phyloP scores from a whole-genome alignment of 2,329 filamentous ascomycete genomes.

The Colletotrichum liriopes region DNA sequence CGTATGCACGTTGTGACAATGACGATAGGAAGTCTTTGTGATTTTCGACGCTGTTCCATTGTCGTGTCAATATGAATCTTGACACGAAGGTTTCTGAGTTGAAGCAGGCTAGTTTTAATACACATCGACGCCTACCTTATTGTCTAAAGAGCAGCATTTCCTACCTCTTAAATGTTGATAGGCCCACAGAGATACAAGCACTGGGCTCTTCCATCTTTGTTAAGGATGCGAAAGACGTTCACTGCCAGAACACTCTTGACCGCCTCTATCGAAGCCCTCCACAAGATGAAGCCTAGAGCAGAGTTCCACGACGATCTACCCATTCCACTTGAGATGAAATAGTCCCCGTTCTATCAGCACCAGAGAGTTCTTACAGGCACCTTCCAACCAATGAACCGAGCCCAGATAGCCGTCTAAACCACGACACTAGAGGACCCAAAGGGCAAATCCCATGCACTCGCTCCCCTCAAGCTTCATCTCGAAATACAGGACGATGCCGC shows the following conservation, averaged over 20 bases:
- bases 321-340: background rate
- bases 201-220: constrained; percentile 7
- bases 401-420: background rate
- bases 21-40: background rate
- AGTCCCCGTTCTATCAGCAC: background rate
- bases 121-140: background rate
- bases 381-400: background rate
- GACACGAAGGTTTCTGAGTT: background rate
- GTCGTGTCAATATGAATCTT: background rate
- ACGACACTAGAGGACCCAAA: background rate
- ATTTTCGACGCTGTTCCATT: background rate
- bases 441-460: background rate
- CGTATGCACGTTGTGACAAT: background rate
- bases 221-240: background rate
- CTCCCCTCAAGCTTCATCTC: background rate
- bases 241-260: background rate
- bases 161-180: background rate
- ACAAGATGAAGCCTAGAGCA: background rate
- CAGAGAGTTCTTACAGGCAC: background rate
- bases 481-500: constrained; percentile 17
- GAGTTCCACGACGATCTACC: background rate
- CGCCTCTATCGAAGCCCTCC: background rate
- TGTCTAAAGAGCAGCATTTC: background rate
- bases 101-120: background rate
- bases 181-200: background rate